Evolutionary conservation across 208 protist species (phyloP).

Genomic region (Trypanosoma melophagium): DNA sequence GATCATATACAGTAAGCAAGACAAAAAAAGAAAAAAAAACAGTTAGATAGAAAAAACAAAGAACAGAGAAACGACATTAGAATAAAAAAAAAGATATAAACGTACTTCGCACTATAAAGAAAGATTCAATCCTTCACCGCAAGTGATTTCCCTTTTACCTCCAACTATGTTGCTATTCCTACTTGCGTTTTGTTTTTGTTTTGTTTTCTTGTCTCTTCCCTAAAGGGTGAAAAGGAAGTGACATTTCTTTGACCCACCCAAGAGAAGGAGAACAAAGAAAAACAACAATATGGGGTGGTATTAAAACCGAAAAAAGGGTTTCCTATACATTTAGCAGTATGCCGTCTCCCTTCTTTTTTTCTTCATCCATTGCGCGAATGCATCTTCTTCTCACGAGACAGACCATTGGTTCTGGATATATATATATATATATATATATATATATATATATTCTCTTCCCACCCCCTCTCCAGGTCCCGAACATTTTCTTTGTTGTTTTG

Average conservation of each 20-base stretch:
- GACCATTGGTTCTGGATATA: too few relatives aligned
- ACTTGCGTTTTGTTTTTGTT: neutral
- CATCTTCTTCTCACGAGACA: too few relatives aligned
- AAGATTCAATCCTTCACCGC: neutral
- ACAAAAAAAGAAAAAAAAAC: neutral
- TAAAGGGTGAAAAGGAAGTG: neutral
- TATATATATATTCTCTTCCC: too few relatives aligned
- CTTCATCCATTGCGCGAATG: too few relatives aligned
- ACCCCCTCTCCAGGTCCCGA: too few relatives aligned
- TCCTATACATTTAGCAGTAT: too few relatives aligned
- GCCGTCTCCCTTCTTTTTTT: too few relatives aligned
- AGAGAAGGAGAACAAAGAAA: constrained; percentile 23
- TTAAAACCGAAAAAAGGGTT: too few relatives aligned
- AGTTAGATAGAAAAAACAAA: neutral
- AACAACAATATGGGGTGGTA: constrained; percentile 2
- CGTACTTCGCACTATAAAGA: neutral
- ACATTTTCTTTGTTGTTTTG: too few relatives aligned
- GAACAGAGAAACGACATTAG: neutral
- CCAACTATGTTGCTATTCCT: neutral
- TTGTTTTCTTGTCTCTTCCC: constrained; percentile 2
- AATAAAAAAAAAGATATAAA: neutral
- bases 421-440: too few relatives aligned
- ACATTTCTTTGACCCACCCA: constrained; percentile 2
- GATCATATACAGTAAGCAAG: neutral
- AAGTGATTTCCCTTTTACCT: too few relatives aligned